Evolutionary conservation across 1,284 basidiomycete genomes (phyloP).

Genomic region (Ceratobasidium sp.): DNA sequence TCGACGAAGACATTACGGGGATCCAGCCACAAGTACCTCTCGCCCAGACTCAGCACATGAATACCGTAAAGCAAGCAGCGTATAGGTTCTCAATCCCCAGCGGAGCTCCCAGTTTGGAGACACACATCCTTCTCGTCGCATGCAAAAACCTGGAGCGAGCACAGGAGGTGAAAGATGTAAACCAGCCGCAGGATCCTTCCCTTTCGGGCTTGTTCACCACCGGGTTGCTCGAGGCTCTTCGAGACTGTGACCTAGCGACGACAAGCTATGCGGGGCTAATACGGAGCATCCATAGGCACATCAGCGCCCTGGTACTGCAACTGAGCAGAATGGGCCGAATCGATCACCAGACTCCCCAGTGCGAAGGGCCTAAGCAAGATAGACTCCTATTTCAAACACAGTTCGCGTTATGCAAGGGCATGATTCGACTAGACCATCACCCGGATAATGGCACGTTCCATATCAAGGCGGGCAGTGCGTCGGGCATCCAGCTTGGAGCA

Average conservation of each 20-base stretch:
- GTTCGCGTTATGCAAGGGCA: conserved; percentile 26
- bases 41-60: background rate
- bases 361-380: conserved; percentile 35
- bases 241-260: conserved; percentile 1
- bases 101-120: background rate
- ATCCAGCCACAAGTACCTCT: background rate
- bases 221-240: background rate
- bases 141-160: conserved; percentile 8
- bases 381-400: conserved; percentile 18
- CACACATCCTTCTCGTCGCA: conserved; percentile 28
- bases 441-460: background rate
- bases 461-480: conserved; percentile 17
- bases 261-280: conserved; percentile 23
- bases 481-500: conserved; percentile 14
- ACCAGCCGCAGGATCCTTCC: no score
- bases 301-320: no score
- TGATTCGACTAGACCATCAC: background rate
- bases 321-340: no score
- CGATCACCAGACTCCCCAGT: conserved; percentile 36
- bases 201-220: conserved; percentile 11
- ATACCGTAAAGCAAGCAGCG: background rate
- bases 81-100: background rate
- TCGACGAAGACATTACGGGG: background rate
- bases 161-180: background rate
- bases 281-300: background rate